phyloP scores from a whole-genome alignment of 495 filamentous ascomycete species.

The Coniosporium apollinis region DNA sequence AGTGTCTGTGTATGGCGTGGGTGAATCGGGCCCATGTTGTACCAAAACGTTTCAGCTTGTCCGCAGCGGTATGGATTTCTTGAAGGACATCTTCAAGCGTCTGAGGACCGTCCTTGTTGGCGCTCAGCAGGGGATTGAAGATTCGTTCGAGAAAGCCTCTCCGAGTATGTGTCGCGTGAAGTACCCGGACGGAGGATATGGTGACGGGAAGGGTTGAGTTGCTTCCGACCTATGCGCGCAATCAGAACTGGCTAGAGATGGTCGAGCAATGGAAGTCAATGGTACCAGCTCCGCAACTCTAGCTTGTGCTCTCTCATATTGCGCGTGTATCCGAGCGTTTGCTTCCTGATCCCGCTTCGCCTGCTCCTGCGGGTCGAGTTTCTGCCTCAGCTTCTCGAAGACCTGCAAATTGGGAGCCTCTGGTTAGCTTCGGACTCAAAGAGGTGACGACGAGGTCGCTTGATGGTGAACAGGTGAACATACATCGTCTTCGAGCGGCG shows the following conservation, averaged over 20 bases:
- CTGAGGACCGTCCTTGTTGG: conserved; percentile 44
- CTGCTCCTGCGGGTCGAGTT: conserved; percentile 40
- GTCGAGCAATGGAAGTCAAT: conserved; percentile 6
- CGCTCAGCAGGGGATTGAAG: conserved; percentile 58
- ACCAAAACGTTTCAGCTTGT: conserved; percentile 73
- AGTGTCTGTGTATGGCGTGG: neutral
- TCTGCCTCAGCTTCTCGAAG: conserved; percentile 47
- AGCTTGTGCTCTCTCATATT: conserved; percentile 48
- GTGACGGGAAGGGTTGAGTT: conserved; percentile 65
- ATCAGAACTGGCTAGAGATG: too few relatives aligned
- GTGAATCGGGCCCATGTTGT: conserved; percentile 11
- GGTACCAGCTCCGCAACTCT: conserved; percentile 39
- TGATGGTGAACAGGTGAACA: conserved; percentile 7
- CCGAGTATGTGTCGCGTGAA: conserved; percentile 63
- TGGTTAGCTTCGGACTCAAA: neutral
- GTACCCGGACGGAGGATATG: conserved; percentile 64
- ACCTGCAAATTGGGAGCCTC: conserved; percentile 35
- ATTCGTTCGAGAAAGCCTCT: conserved; percentile 61
- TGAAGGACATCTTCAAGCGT: conserved; percentile 62
- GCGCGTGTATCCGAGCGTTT: conserved; percentile 42
- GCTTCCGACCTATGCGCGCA: conserved; percentile 52
- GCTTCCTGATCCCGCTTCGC: conserved; percentile 45
- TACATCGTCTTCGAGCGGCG: conserved; percentile 35
- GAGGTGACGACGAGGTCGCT: neutral
- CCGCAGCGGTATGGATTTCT: conserved; percentile 46